These are phyloP conservation scores for Phytophthora rubi DNA, from an alignment of 352 stramenopile genomes.

Conservation along the genomic window DNA sequence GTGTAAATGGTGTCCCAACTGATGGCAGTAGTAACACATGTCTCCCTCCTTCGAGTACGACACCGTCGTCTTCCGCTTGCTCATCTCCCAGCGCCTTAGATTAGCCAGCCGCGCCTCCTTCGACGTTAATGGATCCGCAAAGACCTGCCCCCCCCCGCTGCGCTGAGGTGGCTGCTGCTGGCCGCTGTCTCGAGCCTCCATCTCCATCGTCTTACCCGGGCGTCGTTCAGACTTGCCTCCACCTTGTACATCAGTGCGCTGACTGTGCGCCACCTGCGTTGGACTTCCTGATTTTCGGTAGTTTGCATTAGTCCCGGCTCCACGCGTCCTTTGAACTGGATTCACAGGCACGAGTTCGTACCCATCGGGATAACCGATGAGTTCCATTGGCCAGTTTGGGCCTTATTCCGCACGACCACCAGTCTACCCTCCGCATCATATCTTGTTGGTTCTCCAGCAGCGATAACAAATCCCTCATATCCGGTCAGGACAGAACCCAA, in stretches of 20 bases:
- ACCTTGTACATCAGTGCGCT: background rate
- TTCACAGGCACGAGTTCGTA: too few relatives aligned
- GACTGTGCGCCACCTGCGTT: background rate
- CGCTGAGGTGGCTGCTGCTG: too few relatives aligned
- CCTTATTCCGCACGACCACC: too few relatives aligned
- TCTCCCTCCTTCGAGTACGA: background rate
- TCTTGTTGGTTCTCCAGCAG: too few relatives aligned
- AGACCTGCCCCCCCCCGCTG: background rate
- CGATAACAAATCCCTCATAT: too few relatives aligned
- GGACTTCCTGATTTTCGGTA: background rate
- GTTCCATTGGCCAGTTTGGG: too few relatives aligned
- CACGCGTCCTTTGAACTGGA: too few relatives aligned
- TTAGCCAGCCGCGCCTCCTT: background rate
- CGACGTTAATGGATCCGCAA: background rate
- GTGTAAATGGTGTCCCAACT: background rate
- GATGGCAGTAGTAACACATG: background rate
- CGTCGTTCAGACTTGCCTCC: background rate
- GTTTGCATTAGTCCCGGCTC: background rate
- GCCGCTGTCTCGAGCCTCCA: background rate
- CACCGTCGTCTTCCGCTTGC: too few relatives aligned
- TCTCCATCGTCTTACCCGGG: background rate
- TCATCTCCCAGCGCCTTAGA: background rate
- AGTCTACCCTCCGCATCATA: too few relatives aligned
- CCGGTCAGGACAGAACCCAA: too few relatives aligned
- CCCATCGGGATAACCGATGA: too few relatives aligned